Conservation (phyloP, 371 early-diverging fungal genomes). For the Actinomortierella wolfii region DNA sequence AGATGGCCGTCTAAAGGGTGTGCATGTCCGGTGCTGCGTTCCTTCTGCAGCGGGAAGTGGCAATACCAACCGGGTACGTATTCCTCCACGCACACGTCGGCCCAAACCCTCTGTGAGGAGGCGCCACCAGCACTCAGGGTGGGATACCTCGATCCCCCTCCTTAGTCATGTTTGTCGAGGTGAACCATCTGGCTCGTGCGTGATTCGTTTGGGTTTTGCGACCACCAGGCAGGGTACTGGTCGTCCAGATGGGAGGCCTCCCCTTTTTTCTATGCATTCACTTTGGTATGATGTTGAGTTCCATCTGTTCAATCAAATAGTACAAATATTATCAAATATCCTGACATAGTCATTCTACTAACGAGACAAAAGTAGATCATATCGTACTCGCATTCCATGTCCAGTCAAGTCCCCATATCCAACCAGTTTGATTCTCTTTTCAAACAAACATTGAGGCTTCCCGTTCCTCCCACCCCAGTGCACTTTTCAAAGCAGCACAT, state of each 20-base stretch:
- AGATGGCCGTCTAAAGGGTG: constrained; percentile 3
- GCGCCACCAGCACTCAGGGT: background rate
- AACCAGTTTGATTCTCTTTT: background rate
- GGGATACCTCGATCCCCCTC: background rate
- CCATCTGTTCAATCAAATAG: too few relatives aligned
- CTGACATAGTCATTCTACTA: too few relatives aligned
- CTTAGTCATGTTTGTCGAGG: background rate
- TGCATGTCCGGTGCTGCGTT: background rate
- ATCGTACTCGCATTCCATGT: too few relatives aligned
- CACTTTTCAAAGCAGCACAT: background rate
- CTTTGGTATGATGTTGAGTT: too few relatives aligned
- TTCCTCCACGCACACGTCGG: constrained; percentile 1
- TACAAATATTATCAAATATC: too few relatives aligned
- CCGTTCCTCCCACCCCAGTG: background rate
- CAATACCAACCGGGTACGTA: constrained; percentile 2
- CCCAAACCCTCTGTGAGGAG: background rate
- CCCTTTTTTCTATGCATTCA: background rate
- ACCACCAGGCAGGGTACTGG: constrained; percentile 4
- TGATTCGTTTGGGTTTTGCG: constrained; percentile 1
- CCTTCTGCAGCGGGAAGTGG: constrained; percentile 2
- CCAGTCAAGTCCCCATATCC: background rate
- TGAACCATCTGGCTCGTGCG: constrained; percentile 1
- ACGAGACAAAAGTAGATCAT: too few relatives aligned
- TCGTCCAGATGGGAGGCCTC: background rate
- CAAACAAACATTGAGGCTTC: background rate